Evolutionary conservation across 1,284 basidiomycete genomes (phyloP), one percentile per base, ranked within the genome.

Genomic region (Cerrena zonata): DNA sequence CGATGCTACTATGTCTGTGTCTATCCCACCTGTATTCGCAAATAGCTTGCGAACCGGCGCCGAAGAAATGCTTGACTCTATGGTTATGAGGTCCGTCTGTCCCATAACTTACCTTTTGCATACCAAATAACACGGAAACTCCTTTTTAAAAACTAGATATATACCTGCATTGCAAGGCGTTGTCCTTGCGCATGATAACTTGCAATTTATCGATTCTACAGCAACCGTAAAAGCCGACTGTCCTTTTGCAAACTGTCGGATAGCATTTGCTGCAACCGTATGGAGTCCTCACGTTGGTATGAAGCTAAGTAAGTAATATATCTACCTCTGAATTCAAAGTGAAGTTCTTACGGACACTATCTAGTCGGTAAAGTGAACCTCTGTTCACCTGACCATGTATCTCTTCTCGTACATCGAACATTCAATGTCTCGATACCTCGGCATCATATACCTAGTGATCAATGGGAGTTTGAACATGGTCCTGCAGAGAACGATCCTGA

Each of bases 341-440:
- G 10, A 45, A 44, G 50, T 27, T 37, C 55, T 55, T 24, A 47
- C 15, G 23, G 13, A 26, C 13, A 24, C n/a, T 4, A 61, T 36
- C 54, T n/a, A 94, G 92, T 80, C 51, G 95, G 94, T 4, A 87
- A 82, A 53, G 82, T 98, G 53, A 94, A 85, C 55, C 76, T 98
- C 21, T 94, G 84, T 53, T 96, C 94, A 1, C 94, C 95, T 0
- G 94, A 95, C 53, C 95, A 98, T 63, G 78, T 99, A 49, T 93
- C 94, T 0, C 75, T 99, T 11, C 86, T 99, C 48, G 77, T 97
- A 3, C 91, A 96, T 62, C 86, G 87, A 50, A 95, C 92, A 5
- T 99, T 99, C 77, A 99, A 99, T 68, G 91, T 93, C 13, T 94
- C 93, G 5, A 97, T 99, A 66, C 92, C 94, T 1, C 83, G 91